Evolutionary conservation across 805 yeast genomes (phyloP).

Genomic region (Nakazawaea laoshanensis): DNA sequence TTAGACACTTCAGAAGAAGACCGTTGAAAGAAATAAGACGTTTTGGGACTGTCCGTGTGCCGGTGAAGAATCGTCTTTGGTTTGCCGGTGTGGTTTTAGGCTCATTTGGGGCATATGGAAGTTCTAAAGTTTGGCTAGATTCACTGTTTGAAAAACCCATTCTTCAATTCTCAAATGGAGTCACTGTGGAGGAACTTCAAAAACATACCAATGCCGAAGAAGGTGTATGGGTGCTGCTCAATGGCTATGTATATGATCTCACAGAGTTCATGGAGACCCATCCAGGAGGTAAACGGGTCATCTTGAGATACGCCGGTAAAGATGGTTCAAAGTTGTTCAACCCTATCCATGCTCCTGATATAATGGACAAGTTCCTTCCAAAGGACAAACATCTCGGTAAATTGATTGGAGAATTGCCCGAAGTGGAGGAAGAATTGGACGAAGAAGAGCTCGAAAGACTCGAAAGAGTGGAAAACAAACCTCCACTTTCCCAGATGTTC

Average conservation of each 20-base stretch:
- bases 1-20: too few relatives aligned
- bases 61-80: too few relatives aligned
- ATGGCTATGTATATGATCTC: constrained; percentile 35
- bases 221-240: constrained; percentile 42
- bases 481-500: constrained; percentile 60
- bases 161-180: constrained; percentile 9
- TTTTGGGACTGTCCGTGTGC: too few relatives aligned
- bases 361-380: constrained; percentile 55
- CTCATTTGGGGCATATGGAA: too few relatives aligned
- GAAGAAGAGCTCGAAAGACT: constrained; percentile 35
- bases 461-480: constrained; percentile 41
- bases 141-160: too few relatives aligned
- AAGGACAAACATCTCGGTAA: constrained; percentile 53
- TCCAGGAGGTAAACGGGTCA: constrained; percentile 26
- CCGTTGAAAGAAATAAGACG: too few relatives aligned
- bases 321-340: constrained; percentile 80
- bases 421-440: constrained; percentile 23
- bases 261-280: constrained; percentile 27
- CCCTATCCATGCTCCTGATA: constrained; percentile 89
- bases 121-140: too few relatives aligned
- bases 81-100: too few relatives aligned
- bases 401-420: constrained; percentile 22
- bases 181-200: constrained; percentile 24
- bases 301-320: constrained; percentile 38
- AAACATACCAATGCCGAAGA: constrained; percentile 36